Evolutionary conservation across 75 land plant species (phyloP), one percentile per base, ranked within the genome.

Genomic region (Azolla pinnata): DNA sequence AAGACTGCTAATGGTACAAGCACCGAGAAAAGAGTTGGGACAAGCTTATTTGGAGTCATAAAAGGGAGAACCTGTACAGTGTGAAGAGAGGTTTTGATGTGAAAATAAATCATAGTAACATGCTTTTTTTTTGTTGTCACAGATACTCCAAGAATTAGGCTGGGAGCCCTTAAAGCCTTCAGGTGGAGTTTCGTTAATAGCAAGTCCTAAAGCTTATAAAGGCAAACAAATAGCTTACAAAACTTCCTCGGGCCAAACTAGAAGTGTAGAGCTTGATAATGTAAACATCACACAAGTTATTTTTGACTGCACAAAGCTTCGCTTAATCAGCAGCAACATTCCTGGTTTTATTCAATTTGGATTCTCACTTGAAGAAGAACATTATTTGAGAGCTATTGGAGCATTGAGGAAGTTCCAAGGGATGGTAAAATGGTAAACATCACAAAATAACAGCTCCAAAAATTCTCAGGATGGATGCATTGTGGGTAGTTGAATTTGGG

Each of bases 111-210:
- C n/a, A n/a, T n/a, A n/a, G n/a, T n/a, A n/a, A n/a, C n/a, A n/a
- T n/a, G n/a, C n/a, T n/a, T n/a, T 19, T 65, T n/a, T 57, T 29
- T 46, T 4, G 52, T 62, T 59, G 49, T 33, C 32, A 40, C 82
- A 93, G 98, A 63, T 73, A 0, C 83, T 93, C 2, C 59, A 60
- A 44, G 78, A 65, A 46, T 86, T 76, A 65, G 98, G 98, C 1
- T 93, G 98, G 98, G 88, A 89, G 18, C 81, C 83, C 19, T 19
- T 93, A 24, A 67, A 61, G 51, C 66, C 83, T 56, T 34, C 48
- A 5, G 85, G 75, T 53, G 98, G 98, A 44, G 62, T 86, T 17
- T 93, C 98, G 2, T 54, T 93, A 73, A 83, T 93, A 33, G 98
- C 96, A 48, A 73, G 79, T 27, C 98, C 98, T 24, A 56, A 75